Evolutionary conservation across 2,329 filamentous ascomycete genomes (phyloP), one percentile per base, ranked within the genome.

Genomic region (Fusarium odoratissimum): DNA sequence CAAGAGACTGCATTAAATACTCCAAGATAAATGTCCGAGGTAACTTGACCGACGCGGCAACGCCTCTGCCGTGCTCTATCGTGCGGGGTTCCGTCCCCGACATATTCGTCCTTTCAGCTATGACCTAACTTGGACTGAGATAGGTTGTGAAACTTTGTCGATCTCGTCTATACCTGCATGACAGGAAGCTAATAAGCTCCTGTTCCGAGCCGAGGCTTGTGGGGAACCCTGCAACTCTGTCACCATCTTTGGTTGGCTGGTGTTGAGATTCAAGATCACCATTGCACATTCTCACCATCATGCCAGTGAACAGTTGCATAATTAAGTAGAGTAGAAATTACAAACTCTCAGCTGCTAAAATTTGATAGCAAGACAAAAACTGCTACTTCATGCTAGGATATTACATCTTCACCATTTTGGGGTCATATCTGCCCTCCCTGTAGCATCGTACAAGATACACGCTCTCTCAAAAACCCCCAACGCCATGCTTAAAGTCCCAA

Each of bases 401-500:
- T 46, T 33, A 31, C 21, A 16, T 40, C 25, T 37, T 42, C 44
- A 23, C 21, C 49, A 68, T 68, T 71, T 64, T 60, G 37, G 45
- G 12, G 44, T 38, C 38, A 57, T 52, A 64, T 63, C 42, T 60
- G 44, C 44, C 54, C 62, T 59, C 68, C 42, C 49, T 51, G 25
- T 52, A 46, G 19, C 28, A 52, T 69, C 49, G 17, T 59, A 67
- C 54, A 75, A 52, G 31, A 65, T 65, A 59, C 30, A n/a, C 45
- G 56, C 70, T 64, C 67, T 68, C 41, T 52, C 57, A 55, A 45
- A 65, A 60, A 28, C 73, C 69, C 73, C 30, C 48, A 78, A 78
- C 77, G 77, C 77, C 77, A 60, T 79, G 77, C 77, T 78, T 65
- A 79, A 75, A 77, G 64, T 33, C 73, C 64, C 64, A 66, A 71